Evolutionary conservation across 2,329 filamentous ascomycete species (phyloP).

Genomic region (Purpureocillium lavendulum): DNA sequence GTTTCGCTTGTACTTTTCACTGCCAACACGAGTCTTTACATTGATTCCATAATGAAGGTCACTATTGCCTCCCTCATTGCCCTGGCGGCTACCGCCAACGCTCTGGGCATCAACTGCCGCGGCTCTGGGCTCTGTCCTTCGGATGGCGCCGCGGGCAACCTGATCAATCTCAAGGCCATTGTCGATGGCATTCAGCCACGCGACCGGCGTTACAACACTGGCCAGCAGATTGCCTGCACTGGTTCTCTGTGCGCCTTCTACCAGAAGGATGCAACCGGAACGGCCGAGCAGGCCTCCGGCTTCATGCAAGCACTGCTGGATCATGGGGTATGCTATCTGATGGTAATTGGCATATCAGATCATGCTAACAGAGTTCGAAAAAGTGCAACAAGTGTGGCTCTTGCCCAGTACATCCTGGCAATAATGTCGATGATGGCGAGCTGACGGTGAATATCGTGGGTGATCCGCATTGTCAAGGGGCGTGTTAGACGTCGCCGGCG

Average conservation of each 20-base stretch:
- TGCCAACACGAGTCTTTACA: background rate
- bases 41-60: too few relatives aligned
- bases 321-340: conserved; percentile 1
- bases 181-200: conserved; percentile 7
- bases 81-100: conserved; percentile 5
- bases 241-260: conserved; percentile 10
- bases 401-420: conserved; percentile 9
- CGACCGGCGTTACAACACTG: conserved; percentile 7
- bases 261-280: conserved; percentile 10
- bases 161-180: conserved; percentile 8
- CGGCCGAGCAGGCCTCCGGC: conserved; percentile 7
- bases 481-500: conserved; percentile 1
- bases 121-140: conserved; percentile 8
- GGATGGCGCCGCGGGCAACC: conserved; percentile 8
- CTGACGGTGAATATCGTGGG: conserved; percentile 11
- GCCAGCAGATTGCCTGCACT: conserved; percentile 10
- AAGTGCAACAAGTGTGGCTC: conserved; percentile 9
- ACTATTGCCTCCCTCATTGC: conserved; percentile 1
- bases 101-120: conserved; percentile 10
- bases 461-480: conserved; percentile 8
- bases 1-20: too few relatives aligned
- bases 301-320: conserved; percentile 8
- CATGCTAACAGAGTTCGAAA: too few relatives aligned
- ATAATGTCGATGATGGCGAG: conserved; percentile 10
- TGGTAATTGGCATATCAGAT: too few relatives aligned